Conservation (phyloP, 2,329 filamentous ascomycete genomes). For the Neofusicoccum cordaticola region DNA sequence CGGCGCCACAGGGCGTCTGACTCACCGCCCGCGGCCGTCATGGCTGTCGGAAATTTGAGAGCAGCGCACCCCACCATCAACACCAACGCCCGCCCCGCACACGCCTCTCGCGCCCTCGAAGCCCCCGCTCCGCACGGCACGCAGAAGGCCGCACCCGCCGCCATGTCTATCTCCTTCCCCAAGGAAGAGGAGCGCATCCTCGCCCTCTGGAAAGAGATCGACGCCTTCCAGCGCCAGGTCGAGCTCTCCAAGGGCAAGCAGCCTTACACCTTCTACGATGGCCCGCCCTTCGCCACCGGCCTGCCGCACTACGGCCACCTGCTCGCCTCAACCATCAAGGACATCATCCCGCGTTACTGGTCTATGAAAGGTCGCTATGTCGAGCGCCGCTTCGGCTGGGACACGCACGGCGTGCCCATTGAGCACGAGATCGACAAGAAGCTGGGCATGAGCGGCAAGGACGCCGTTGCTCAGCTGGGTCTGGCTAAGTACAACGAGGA, state of each 20-base stretch:
- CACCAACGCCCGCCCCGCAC: constrained; percentile 12
- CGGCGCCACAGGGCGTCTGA: constrained; percentile 5
- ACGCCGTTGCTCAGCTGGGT: constrained; percentile 82
- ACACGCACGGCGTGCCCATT: constrained; percentile 90
- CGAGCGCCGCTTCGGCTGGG: constrained; percentile 91
- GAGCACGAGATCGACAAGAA: constrained; percentile 99
- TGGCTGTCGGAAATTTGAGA: constrained; percentile 14
- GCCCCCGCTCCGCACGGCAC: constrained; percentile 7
- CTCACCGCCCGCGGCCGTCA: constrained; percentile 10
- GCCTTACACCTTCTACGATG: constrained; percentile 90
- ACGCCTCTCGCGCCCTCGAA: background rate
- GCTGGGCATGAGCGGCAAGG: constrained; percentile 80
- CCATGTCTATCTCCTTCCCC: constrained; percentile 57
- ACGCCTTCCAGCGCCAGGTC: constrained; percentile 85
- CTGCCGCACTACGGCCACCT: constrained; percentile 72
- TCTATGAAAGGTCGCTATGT: constrained; percentile 95
- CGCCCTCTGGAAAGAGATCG: constrained; percentile 83
- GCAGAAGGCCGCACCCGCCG: constrained; percentile 10
- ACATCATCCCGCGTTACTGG: constrained; percentile 95
- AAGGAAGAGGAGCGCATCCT: constrained; percentile 86
- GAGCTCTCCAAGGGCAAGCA: constrained; percentile 79
- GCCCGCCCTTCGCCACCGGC: constrained; percentile 56
- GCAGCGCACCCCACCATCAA: constrained; percentile 10
- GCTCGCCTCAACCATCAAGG: constrained; percentile 91
- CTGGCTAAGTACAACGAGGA: constrained; percentile 88